Evolutionary conservation across 1,284 basidiomycete genomes (phyloP), one percentile per base, ranked within the genome.

Genomic region (Trichosporon coremiiforme): DNA sequence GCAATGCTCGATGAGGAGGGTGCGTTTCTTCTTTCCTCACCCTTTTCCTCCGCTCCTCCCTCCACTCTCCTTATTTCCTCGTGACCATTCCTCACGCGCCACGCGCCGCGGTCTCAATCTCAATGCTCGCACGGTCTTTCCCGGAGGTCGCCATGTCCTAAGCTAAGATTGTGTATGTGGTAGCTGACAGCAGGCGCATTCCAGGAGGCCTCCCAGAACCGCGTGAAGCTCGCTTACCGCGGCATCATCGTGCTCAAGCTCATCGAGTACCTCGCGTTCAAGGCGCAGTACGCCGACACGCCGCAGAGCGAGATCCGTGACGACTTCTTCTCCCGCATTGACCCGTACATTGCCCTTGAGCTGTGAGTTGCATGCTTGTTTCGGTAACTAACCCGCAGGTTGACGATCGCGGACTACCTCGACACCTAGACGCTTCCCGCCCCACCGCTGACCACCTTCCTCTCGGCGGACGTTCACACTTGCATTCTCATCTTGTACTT

Each of bases 341-440:
- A 86, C 50, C 86, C 87, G 2, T 87, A 87, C 76, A 86, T 87
- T 66, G 86, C 87, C 6, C 78, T 88, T 20, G 87, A 88, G 73
- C 79, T 88, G 87, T 87, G 74, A 75, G 86, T 79, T n/a, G 1
- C 2, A 17, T 9, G 17, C 22, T 1, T 17, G 9, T 47, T 3
- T 38, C n/a, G 3, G 0, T 17, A 60, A 53, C 70, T 72, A 70
- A 74, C 66, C 0, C 7, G 2, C 65, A 84, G 84, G 12, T 72
- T 84, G 33, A 84, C 83, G 20, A 83, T 84, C 10, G 84, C 84
- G 5, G 84, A 85, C 70, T 85, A 82, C 67, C 79, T 85, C 64
- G 83, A 85, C 62, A 71, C 74, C 57, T 82, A 70, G 71, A 4
- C 31, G 1, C 33, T 33, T 33, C 33, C 33, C 33, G 3, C 8